Base-by-base conservation (phyloP, 2,329 filamentous ascomycete genomes). In the Calonectria crousiana region DNA sequence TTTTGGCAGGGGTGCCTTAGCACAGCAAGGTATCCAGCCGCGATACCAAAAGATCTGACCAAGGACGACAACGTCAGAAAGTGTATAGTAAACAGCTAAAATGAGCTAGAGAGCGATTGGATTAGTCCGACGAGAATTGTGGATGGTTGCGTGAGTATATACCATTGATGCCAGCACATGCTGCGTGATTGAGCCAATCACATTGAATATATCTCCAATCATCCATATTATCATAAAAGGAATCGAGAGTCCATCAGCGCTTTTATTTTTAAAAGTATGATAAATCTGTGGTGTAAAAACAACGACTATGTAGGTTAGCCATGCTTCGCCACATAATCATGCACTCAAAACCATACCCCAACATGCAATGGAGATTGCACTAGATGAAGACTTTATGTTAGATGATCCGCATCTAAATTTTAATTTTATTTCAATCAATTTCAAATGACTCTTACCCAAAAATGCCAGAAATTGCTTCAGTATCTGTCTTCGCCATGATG, bases 231-330 rank as follows among this genome's bases (percentile, higher is more conserved):
- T 93, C 81, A 98, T 92, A 87, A 98, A 99, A 71, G 96, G 93
- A 20, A 98, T 91, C 0, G 95, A 98, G 0, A 98, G 89, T 4
- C 95, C 96, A 83, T 98, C 95, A 72, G 95, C 95, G 44, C 94
- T 97, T 78, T 91, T 88, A 71, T 95, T 92, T 76, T 92, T 93
- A 86, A 98, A 98, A 83, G 98, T 98, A 82, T 98, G 95, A 79
- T 98, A 93, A 80, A 99, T 98, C 80, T 99, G 97, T 2, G 97
- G 97, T 0, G 95, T 97, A 87, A 98, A 99, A 72, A 99, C 97
- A 44, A 98, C 95, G 71, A 98, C 94, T 86, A 72, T 51, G 36
- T 34, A 69, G 52, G 51, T 41, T 13, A 62, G 73, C 78, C 67
- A 77, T 77, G 51, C 38, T 68, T 38, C 53, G 13, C 23, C 62